Evolutionary conservation across 768 basidiomycete species (phyloP), one percentile per base, ranked within the genome.

Genomic region (Brasilioporus rufonigricans): DNA sequence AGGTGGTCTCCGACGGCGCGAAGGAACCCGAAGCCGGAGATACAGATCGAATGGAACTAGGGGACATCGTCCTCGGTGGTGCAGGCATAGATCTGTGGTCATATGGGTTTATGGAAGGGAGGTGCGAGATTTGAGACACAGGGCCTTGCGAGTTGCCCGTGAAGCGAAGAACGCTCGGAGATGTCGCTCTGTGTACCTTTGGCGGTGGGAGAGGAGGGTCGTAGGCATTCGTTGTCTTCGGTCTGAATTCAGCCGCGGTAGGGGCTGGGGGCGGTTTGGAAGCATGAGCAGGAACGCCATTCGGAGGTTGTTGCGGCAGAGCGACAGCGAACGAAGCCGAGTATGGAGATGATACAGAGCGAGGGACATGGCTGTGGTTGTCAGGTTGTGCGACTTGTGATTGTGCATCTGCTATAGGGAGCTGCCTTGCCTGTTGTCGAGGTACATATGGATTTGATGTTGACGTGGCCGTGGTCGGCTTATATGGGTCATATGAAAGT

Each of bases 151-250:
- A 24, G 33, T 55, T 61, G 40, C 56, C 24, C n/a, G 38, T 43
- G 41, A 65, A 61, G 43, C 65, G 71, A 23, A 68, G 26, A 23
- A 65, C 62, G 18, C 43, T 61, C 19, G 66, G 66, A 19, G 70
- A 72, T 5, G 56, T 27, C 8, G 63, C 59, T 38, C 66, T 65
- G 31, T 61, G 60, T 45, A 70, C 69, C 54, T 74, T 79, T 18
- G 74, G 69, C 1, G 83, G 76, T 36, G 81, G 81, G 54, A 90
- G 80, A 31, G 89, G 88, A 3, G 89, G 89, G 61, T 91, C 89
- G 61, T 89, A 91, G 2, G 88, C 89, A 59, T 89, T 87, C 14
- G 74, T 76, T 32, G 82, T 69, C 71, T 83, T 88, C 23, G 86
- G 85, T 47, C 87, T 78, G 55, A 74, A 82, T n/a, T 85, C 62